A percentile compares a stretch with the other conserved stretches of the same genome.
Conservation (phyloP, 1,284 basidiomycete species). For the Mycosarcoma maydis region DNA sequence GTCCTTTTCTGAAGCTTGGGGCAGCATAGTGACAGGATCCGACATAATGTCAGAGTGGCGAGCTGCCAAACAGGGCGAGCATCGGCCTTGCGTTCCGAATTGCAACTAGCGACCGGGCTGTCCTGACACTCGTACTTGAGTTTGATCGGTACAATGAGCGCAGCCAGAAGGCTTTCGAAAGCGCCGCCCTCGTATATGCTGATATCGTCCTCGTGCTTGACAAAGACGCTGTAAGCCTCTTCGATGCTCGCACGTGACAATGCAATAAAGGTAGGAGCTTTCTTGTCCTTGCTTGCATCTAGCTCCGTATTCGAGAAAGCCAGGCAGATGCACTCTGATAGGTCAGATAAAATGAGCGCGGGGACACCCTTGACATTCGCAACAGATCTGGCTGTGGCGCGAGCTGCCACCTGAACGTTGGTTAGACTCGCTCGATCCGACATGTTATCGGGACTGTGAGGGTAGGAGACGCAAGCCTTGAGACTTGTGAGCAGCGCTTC, state of each 20-base stretch:
- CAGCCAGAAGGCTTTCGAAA: constrained; percentile 79
- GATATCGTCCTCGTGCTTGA: constrained; percentile 68
- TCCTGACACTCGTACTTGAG: constrained; percentile 91
- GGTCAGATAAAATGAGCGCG: constrained; percentile 80
- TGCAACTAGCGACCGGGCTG: constrained; percentile 7
- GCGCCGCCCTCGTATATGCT: constrained; percentile 83
- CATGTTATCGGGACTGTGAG: constrained; percentile 82
- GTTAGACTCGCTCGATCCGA: constrained; percentile 85
- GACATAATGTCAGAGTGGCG: constrained; percentile 46
- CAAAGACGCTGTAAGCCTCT: constrained; percentile 75
- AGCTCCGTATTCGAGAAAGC: constrained; percentile 72
- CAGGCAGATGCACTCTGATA: constrained; percentile 84
- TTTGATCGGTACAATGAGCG: constrained; percentile 78
- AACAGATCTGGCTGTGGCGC: constrained; percentile 76
- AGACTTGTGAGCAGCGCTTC: constrained; percentile 78
- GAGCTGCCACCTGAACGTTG: constrained; percentile 78
- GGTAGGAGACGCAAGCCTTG: constrained; percentile 83
- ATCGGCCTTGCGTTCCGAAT: constrained; percentile 68
- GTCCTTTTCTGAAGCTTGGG: constrained; percentile 17
- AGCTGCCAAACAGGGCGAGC: constrained; percentile 48
- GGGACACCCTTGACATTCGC: constrained; percentile 72
- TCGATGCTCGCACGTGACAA: constrained; percentile 88
- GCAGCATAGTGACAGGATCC: constrained; percentile 31
- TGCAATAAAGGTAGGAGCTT: constrained; percentile 84
- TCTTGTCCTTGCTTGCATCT: constrained; percentile 1